Evolutionary conservation across 768 basidiomycete genomes (phyloP), one percentile per base, ranked within the genome.

Genomic region (Phylloporus rhodoxanthus): DNA sequence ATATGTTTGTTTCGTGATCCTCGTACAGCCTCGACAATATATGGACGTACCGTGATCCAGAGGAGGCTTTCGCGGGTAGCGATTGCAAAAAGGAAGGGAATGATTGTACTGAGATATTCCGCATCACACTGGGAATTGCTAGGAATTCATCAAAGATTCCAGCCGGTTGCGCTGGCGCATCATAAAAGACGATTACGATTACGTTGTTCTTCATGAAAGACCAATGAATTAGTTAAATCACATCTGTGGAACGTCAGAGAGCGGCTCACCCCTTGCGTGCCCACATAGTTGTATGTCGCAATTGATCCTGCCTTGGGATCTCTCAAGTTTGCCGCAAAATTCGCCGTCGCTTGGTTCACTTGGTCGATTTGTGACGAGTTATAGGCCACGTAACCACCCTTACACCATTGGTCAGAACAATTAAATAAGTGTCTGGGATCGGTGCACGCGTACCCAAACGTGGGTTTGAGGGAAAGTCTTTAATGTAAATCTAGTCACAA

Each of bases 401-500:
- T 17, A 3, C 29, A 30, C 15, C 15, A 5, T 29, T 2, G n/a
- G 19, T 36, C 4, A 34, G 43, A 45, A 1, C 11, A 32, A 20
- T 2, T 11, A 8, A 14, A 44, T 10, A 11, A 32, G 28, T 37
- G 13, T 23, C 28, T 26, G 19, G 14, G 37, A 32, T 33, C n/a
- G 5, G 10, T 10, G 28, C 26, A 29, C 8, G 48, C 74, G n/a
- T 64, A 82, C 80, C 81, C 80, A 84, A 51, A 83, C 75, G 60
- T 75, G 61, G 0, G 67, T 67, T 61, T 82, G 78, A 10, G 81
- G 74, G 57, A 70, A 71, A 0, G 79, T 72, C 53, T 75, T 75
- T 19, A 83, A 48, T 0, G 73, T 78, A 59, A 83, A 77, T 41
- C 65, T 70, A 1, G 81, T 82, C 7, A 82, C 77, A 32, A 83